Evolutionary conservation across 768 basidiomycete species (phyloP).

Genomic region (Asterophora lycoperdoides): DNA sequence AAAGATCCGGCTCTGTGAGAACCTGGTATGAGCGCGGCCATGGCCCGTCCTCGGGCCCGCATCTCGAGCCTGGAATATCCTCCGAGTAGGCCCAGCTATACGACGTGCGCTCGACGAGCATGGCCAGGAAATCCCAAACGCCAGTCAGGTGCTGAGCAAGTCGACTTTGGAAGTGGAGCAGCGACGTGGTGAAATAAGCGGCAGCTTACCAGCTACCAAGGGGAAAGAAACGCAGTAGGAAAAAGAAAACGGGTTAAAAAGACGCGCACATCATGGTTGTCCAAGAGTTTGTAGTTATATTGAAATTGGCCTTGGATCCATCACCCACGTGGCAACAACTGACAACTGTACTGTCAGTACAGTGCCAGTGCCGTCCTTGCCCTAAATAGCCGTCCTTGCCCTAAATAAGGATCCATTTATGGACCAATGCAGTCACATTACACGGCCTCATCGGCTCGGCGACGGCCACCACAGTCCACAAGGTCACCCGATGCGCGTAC

Average conservation of each 20-base stretch:
- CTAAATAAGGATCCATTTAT: conserved; percentile 3
- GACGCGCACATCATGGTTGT: conserved; percentile 12
- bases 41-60: conserved; percentile 59
- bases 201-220: conserved; percentile 3
- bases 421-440: conserved; percentile 9
- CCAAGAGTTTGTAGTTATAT: conserved; percentile 9
- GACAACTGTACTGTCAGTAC: too few relatives aligned
- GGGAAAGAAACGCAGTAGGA: background rate
- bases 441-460: background rate
- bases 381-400: background rate
- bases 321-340: conserved; percentile 16
- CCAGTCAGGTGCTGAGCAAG: conserved; percentile 13
- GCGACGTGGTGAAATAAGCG: conserved; percentile 11
- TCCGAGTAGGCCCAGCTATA: conserved; percentile 48
- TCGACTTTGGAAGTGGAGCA: conserved; percentile 5
- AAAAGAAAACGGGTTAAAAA: conserved; percentile 10
- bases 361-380: background rate
- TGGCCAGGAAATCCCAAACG: conserved; percentile 25
- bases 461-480: background rate
- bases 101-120: conserved; percentile 37
- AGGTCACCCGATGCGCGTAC: conserved; percentile 13
- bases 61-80: conserved; percentile 59
- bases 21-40: conserved; percentile 60
- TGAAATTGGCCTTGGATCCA: conserved; percentile 14
- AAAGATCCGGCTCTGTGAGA: conserved; percentile 47